Evolutionary conservation across 306 rosid species (phyloP).

Genomic region (Cicer pinnatifidum): DNA sequence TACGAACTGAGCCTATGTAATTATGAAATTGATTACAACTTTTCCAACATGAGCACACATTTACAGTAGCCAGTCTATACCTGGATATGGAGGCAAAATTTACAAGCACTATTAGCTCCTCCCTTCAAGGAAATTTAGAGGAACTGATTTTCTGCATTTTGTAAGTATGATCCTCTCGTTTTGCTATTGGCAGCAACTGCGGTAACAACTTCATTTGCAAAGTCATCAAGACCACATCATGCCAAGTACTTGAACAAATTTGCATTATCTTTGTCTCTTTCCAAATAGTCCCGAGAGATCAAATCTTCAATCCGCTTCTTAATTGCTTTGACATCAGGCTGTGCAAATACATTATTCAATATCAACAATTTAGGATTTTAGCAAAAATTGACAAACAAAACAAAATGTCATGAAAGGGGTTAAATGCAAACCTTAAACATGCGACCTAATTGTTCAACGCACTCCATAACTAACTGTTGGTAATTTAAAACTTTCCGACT

Average conservation of each 20-base stretch:
- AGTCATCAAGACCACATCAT: slow-evolving; percentile 51
- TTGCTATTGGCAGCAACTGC: slow-evolving; percentile 43
- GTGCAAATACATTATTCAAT: slow-evolving; percentile 42
- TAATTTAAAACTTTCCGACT: slow-evolving; percentile 78
- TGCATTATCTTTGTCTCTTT: slow-evolving; percentile 90
- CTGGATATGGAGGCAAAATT: slow-evolving; percentile 61
- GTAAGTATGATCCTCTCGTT: slow-evolving; percentile 43
- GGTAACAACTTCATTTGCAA: slow-evolving; percentile 39
- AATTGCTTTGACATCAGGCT: slow-evolving; percentile 94
- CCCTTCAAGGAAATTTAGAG: slow-evolving; percentile 43
- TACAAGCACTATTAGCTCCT: slow-evolving; percentile 56
- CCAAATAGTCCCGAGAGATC: slow-evolving; percentile 92
- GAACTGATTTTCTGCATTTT: slow-evolving; percentile 42
- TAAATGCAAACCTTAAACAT: slow-evolving; percentile 77
- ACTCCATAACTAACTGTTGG: slow-evolving; percentile 87
- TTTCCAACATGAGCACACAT: slow-evolving; percentile 53
- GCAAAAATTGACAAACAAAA: neutral
- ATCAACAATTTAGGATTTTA: slow-evolving; percentile 17
- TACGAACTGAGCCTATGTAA: slow-evolving; percentile 47
- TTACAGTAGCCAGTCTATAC: slow-evolving; percentile 54
- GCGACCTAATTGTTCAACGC: slow-evolving; percentile 89
- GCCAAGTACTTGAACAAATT: slow-evolving; percentile 88
- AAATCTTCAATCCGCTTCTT: slow-evolving; percentile 94
- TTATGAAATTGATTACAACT: slow-evolving; percentile 52
- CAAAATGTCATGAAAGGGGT: neutral